These are phyloP conservation scores for Aleurites moluccanus DNA, from an alignment of 441 rosid genomes.

Conservation along the genomic window DNA sequence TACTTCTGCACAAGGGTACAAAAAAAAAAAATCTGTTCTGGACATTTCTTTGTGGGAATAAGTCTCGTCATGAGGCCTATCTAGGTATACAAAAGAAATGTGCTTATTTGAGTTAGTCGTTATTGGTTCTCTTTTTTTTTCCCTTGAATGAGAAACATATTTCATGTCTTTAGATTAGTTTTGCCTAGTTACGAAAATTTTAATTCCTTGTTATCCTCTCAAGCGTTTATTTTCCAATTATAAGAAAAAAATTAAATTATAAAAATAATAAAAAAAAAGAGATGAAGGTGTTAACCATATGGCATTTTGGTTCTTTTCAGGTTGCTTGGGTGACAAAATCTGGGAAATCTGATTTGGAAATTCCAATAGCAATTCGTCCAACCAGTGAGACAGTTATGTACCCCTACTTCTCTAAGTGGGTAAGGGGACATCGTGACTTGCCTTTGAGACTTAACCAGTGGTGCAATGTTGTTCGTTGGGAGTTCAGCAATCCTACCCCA, in stretches of 20 bases:
- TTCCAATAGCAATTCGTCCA: slow-evolving; percentile 95
- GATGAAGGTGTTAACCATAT: not conserved
- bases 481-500: slow-evolving; percentile 98
- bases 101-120: not conserved
- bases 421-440: slow-evolving; percentile 96
- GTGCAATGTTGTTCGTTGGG: slow-evolving; percentile 99
- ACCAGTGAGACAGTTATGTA: slow-evolving; percentile 99
- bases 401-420: slow-evolving; percentile 96
- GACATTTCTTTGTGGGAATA: not conserved
- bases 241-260: not conserved
- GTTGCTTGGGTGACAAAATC: slow-evolving; percentile 99
- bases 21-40: not conserved
- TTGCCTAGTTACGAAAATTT: slow-evolving; percentile 1
- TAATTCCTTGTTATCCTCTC: not conserved
- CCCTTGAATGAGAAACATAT: not conserved
- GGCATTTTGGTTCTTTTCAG: slow-evolving; percentile 38
- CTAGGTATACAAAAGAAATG: not conserved
- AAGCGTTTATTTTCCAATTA: not conserved
- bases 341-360: slow-evolving; percentile 89
- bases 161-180: slow-evolving; percentile 3
- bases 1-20: not conserved
- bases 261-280: not conserved
- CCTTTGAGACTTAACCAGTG: slow-evolving; percentile 97
- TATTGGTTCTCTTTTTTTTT: not conserved
- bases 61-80: not conserved